Evolutionary conservation across 768 basidiomycete species (phyloP).

Genomic region (Phaeotremella fagi): DNA sequence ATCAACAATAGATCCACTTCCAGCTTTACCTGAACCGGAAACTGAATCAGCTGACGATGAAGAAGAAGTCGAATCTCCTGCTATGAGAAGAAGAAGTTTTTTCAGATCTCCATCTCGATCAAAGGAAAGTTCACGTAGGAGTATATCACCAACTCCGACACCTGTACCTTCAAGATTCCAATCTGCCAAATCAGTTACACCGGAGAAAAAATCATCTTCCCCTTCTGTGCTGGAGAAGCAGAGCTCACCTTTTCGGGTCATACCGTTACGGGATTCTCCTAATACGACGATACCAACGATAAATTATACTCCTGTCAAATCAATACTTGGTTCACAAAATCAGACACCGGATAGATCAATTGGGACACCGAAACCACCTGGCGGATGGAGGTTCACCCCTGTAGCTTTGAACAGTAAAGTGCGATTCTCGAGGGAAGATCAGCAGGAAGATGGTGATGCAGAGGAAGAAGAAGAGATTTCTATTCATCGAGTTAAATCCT

Average conservation of each 20-base stretch:
- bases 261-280: slow-evolving; percentile 6
- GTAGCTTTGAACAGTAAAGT: slow-evolving; percentile 5
- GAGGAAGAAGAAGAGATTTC: slow-evolving; percentile 13
- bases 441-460: slow-evolving; percentile 2
- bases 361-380: slow-evolving; percentile 18
- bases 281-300: slow-evolving; percentile 17
- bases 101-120: slow-evolving; percentile 22
- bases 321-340: neutral
- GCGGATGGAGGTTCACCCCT: slow-evolving; percentile 11
- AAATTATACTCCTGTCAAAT: neutral
- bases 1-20: slow-evolving; percentile 13
- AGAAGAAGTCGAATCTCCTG: slow-evolving; percentile 18
- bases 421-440: slow-evolving; percentile 19
- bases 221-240: neutral
- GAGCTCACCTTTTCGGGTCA: slow-evolving; percentile 2
- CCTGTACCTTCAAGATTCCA: neutral
- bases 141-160: neutral
- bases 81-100: slow-evolving; percentile 22
- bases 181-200: too few relatives aligned
- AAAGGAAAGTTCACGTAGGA: neutral
- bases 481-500: slow-evolving; percentile 24
- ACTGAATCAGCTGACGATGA: slow-evolving; percentile 1
- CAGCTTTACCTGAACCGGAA: slow-evolving; percentile 29
- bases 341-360: neutral
- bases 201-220: too few relatives aligned